phyloP scores from a whole-genome alignment of 306 rosid genomes.

The Prunus padus region DNA sequence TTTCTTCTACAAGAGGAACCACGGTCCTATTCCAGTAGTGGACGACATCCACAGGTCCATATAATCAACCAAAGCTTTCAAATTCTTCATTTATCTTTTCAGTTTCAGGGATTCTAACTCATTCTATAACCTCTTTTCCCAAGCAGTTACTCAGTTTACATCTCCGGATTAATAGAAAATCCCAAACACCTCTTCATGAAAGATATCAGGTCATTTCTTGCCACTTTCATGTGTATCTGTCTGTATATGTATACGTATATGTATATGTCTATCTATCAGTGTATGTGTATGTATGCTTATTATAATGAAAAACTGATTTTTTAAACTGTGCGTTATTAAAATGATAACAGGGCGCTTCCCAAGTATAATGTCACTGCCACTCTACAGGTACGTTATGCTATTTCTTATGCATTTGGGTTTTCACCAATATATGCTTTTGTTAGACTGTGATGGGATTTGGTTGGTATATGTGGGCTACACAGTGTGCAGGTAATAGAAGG shows the following conservation, averaged over 20 bases:
- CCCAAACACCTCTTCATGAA: slow-evolving; percentile 64
- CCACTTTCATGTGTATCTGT: neutral
- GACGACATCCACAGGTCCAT: slow-evolving; percentile 66
- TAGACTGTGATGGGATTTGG: slow-evolving; percentile 8
- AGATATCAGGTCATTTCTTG: slow-evolving; percentile 65
- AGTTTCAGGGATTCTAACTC: slow-evolving; percentile 14
- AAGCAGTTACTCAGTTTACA: slow-evolving; percentile 57
- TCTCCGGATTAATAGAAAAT: slow-evolving; percentile 58
- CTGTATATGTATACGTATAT: no score
- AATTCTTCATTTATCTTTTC: neutral
- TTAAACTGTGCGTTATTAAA: slow-evolving; percentile 12
- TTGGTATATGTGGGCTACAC: slow-evolving; percentile 13
- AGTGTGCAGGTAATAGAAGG: slow-evolving; percentile 98
- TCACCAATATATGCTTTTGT: neutral
- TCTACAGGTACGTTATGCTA: slow-evolving; percentile 56
- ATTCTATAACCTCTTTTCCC: slow-evolving; percentile 17
- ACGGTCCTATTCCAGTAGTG: slow-evolving; percentile 79
- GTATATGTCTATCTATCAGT: no score
- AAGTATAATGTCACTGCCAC: slow-evolving; percentile 80
- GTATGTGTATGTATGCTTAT: neutral
- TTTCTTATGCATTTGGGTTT: neutral
- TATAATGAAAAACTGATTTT: neutral
- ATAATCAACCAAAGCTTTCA: neutral
- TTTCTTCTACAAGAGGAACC: slow-evolving; percentile 89
- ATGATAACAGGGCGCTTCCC: slow-evolving; percentile 70